phyloP scores from a whole-genome alignment of 768 basidiomycete genomes.

The Termitomyces sp. region DNA sequence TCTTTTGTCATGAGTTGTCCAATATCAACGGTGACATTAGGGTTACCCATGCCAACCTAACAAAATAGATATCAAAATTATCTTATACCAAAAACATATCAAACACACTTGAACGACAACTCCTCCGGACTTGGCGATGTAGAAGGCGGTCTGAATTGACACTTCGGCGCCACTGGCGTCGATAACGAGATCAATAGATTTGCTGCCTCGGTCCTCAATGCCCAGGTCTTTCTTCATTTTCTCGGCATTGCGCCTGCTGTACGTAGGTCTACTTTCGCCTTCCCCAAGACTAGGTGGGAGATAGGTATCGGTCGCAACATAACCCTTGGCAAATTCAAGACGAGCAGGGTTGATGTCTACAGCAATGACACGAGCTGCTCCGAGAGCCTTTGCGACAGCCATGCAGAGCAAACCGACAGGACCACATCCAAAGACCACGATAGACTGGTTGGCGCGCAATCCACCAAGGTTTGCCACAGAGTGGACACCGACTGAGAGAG shows the following conservation, averaged over 20 bases:
- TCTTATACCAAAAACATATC: not conserved
- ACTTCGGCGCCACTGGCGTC: slow-evolving; percentile 93
- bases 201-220: slow-evolving; percentile 65
- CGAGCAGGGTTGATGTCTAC: slow-evolving; percentile 74
- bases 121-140: slow-evolving; percentile 72
- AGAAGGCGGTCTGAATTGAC: slow-evolving; percentile 83
- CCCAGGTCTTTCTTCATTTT: slow-evolving; percentile 60
- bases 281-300: slow-evolving; percentile 53
- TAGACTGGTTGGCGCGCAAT: slow-evolving; percentile 67
- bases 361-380: slow-evolving; percentile 79
- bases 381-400: slow-evolving; percentile 94
- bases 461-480: slow-evolving; percentile 74
- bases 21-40: slow-evolving; percentile 72
- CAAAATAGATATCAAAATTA: not conserved
- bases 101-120: slow-evolving; percentile 57
- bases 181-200: slow-evolving; percentile 78
- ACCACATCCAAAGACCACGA: slow-evolving; percentile 85
- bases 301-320: slow-evolving; percentile 77
- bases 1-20: slow-evolving; percentile 70
- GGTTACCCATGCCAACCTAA: slow-evolving; percentile 83
- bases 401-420: slow-evolving; percentile 87
- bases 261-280: slow-evolving; percentile 64
- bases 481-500: slow-evolving; percentile 89
- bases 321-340: slow-evolving; percentile 80
- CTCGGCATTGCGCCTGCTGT: slow-evolving; percentile 67